Conservation (phyloP, 108 stramenopile species). For the Mediolabrus comicus region DNA sequence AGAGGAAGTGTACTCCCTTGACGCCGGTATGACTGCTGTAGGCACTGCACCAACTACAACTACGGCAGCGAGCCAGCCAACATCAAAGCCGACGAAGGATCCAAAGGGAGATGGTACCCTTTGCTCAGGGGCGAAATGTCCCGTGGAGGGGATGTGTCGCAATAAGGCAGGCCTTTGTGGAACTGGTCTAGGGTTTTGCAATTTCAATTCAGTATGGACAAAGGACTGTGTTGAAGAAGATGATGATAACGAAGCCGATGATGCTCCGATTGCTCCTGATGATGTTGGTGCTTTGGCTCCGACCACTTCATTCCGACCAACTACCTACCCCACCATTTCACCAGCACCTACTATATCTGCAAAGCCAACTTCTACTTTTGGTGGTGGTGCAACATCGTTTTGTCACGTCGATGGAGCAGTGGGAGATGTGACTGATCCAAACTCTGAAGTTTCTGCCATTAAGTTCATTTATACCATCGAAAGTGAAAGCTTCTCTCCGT, state of each 20-base stretch:
- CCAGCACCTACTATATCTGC: background rate
- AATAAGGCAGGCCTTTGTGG: slow-evolving; percentile 46
- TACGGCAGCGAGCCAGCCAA: background rate
- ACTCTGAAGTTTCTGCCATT: slow-evolving; percentile 1
- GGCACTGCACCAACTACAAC: background rate
- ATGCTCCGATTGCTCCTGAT: background rate
- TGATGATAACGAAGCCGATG: background rate
- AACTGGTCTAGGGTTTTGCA: slow-evolving; percentile 40
- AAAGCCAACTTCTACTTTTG: background rate
- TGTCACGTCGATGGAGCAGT: slow-evolving; percentile 40
- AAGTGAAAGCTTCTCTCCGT: slow-evolving; percentile 1
- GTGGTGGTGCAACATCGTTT: background rate
- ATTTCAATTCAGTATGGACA: slow-evolving; percentile 33
- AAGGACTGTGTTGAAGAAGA: slow-evolving; percentile 11
- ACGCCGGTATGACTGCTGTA: slow-evolving; percentile 34
- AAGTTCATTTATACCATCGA: slow-evolving; percentile 28
- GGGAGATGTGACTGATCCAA: slow-evolving; percentile 8
- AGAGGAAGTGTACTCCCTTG: slow-evolving; percentile 8
- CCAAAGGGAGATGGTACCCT: slow-evolving; percentile 39
- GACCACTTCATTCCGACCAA: slow-evolving; percentile 7
- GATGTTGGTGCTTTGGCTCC: background rate
- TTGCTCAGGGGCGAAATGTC: slow-evolving; percentile 36
- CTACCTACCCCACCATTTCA: background rate
- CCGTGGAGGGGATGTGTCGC: slow-evolving; percentile 33
- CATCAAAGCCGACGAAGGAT: slow-evolving; percentile 24